Conservation (phyloP, 2,329 filamentous ascomycete genomes). For the Endothia cerciana region DNA sequence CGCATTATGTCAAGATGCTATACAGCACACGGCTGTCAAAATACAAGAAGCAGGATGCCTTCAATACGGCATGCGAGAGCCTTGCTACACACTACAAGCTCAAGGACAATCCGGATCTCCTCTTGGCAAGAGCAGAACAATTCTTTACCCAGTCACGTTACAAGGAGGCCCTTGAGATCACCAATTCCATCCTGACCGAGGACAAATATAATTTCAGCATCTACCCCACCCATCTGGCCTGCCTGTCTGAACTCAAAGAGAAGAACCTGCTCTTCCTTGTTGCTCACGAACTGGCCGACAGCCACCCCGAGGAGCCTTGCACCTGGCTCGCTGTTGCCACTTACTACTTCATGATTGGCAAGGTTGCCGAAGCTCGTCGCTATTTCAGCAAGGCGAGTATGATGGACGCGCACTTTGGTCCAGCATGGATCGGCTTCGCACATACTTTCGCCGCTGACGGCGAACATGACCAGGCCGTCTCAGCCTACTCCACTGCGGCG, state of each 20-base stretch:
- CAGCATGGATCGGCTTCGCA: constrained; percentile 98
- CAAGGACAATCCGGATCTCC: constrained; percentile 81
- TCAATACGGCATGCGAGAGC: constrained; percentile 84
- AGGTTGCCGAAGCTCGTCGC: constrained; percentile 88
- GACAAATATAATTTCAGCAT: constrained; percentile 90
- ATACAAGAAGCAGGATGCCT: constrained; percentile 83
- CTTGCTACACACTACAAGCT: constrained; percentile 94
- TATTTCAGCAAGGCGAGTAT: constrained; percentile 98
- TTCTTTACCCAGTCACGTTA: constrained; percentile 95
- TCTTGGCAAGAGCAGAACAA: constrained; percentile 87
- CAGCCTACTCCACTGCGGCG: constrained; percentile 93
- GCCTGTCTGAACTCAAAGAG: constrained; percentile 82
- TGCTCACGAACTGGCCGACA: constrained; percentile 89
- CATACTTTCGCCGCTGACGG: constrained; percentile 98
- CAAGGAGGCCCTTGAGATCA: constrained; percentile 79
- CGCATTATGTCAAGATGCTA: constrained; percentile 91
- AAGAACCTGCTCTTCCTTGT: constrained; percentile 91
- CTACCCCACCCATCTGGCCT: constrained; percentile 89
- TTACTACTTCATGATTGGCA: constrained; percentile 89
- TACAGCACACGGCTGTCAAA: constrained; percentile 96
- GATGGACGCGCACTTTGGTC: constrained; percentile 96
- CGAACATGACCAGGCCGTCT: constrained; percentile 97
- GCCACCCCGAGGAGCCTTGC: constrained; percentile 86
- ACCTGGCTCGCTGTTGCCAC: constrained; percentile 94
- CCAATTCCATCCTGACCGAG: constrained; percentile 76